These are phyloP conservation scores for Colletotrichum kahawae DNA, from an alignment of 2,329 filamentous ascomycete genomes.

Conservation along the genomic window DNA sequence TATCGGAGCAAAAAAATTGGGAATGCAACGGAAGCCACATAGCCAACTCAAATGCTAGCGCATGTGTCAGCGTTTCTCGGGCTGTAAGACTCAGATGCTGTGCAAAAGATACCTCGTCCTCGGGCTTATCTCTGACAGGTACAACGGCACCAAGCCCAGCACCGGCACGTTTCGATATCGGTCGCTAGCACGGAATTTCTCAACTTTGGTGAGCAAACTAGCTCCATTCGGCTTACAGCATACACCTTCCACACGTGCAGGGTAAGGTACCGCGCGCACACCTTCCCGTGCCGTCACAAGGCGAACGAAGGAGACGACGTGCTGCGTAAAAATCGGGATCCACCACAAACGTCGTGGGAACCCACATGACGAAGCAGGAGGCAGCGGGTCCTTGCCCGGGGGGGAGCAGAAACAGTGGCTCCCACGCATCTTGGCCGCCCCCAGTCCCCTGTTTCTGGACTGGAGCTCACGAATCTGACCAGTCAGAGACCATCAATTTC, in stretches of 20 bases:
- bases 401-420: background rate
- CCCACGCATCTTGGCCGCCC: background rate
- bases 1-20: background rate
- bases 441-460: background rate
- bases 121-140: background rate
- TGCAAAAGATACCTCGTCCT: background rate
- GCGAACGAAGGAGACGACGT: background rate
- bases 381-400: background rate
- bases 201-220: background rate
- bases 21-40: background rate
- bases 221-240: background rate
- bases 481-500: constrained; percentile 17
- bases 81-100: background rate
- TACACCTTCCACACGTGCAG: background rate
- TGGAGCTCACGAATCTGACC: constrained; percentile 10
- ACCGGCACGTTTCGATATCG: constrained; percentile 1
- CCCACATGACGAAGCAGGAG: background rate
- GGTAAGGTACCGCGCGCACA: background rate
- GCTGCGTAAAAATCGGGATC: background rate
- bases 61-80: background rate
- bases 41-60: background rate
- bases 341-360: background rate
- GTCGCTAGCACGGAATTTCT: background rate
- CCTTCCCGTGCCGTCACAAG: background rate
- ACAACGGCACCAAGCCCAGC: background rate